Evolutionary conservation across 164 flowering plant genomes (phyloP).

Genomic region (Vitis labrusca): DNA sequence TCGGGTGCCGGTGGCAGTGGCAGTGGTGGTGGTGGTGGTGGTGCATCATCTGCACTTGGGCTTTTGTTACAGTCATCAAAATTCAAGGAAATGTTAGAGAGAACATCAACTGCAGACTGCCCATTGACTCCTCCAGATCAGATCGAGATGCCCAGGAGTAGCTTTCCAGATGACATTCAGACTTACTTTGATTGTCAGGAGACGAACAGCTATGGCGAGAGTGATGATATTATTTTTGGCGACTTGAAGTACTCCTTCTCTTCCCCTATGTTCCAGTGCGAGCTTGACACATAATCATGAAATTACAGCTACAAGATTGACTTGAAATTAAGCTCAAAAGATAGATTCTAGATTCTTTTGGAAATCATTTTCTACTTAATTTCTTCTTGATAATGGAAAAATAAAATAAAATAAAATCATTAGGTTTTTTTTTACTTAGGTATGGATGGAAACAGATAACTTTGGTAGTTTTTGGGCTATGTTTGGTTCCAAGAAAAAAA

Average conservation of each 20-base stretch:
- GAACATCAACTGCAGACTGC: constrained; percentile 29
- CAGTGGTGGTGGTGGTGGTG: background rate
- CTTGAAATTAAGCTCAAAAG: background rate
- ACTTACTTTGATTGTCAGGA: constrained; percentile 51
- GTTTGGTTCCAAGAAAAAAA: too few relatives aligned
- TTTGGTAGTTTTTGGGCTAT: too few relatives aligned
- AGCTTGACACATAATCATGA: constrained; percentile 25
- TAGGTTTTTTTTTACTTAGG: too few relatives aligned
- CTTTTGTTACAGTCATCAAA: constrained; percentile 50
- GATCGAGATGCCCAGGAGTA: constrained; percentile 32
- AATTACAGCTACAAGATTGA: background rate
- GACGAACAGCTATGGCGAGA: constrained; percentile 18
- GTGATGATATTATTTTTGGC: constrained; percentile 40
- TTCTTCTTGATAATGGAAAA: background rate
- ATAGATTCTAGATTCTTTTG: too few relatives aligned
- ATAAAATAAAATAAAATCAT: too few relatives aligned
- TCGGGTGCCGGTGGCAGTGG: too few relatives aligned
- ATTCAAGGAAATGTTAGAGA: constrained; percentile 63
- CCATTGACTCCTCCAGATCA: constrained; percentile 32
- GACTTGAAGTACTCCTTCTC: constrained; percentile 27
- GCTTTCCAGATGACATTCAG: constrained; percentile 62
- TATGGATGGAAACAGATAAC: too few relatives aligned
- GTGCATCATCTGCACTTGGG: constrained; percentile 43
- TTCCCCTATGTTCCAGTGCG: constrained; percentile 34
- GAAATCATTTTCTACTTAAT: too few relatives aligned